These are phyloP conservation scores for Magnolia sinica DNA, from an alignment of 164 flowering plant genomes.

Conservation along the genomic window DNA sequence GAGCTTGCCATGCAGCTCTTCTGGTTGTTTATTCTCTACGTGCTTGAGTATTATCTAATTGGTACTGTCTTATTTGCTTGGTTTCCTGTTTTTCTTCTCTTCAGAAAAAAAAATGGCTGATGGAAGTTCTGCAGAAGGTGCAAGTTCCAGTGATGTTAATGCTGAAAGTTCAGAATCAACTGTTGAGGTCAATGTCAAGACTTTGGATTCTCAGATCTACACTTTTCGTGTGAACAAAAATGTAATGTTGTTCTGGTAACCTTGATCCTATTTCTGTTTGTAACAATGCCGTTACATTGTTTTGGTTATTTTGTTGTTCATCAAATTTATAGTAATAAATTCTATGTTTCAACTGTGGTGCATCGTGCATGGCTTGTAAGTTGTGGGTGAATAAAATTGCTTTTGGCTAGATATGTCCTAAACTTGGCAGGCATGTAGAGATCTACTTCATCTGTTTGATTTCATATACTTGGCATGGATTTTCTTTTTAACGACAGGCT, in stretches of 20 bases:
- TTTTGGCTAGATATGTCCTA: neutral
- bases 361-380: neutral
- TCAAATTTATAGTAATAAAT: neutral
- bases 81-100: neutral
- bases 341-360: neutral
- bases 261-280: neutral
- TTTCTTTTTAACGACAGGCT: neutral
- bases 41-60: neutral
- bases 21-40: neutral
- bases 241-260: conserved; percentile 36
- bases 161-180: conserved; percentile 48
- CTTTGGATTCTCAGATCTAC: conserved; percentile 79
- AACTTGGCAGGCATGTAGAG: neutral
- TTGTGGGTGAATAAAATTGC: too few species aligned
- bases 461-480: neutral
- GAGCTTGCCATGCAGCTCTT: neutral
- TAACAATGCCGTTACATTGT: neutral
- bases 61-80: neutral
- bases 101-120: conserved; percentile 52
- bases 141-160: conserved; percentile 42
- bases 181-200: conserved; percentile 83
- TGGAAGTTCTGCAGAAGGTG: conserved; percentile 39
- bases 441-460: neutral
- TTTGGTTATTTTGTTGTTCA: neutral
- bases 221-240: conserved; percentile 63